Percentiles rank a stretch among this genome's conserved stretches.
Evolutionary conservation across 208 protist species (phyloP).

Genomic region (Zelonia costaricensis): DNA sequence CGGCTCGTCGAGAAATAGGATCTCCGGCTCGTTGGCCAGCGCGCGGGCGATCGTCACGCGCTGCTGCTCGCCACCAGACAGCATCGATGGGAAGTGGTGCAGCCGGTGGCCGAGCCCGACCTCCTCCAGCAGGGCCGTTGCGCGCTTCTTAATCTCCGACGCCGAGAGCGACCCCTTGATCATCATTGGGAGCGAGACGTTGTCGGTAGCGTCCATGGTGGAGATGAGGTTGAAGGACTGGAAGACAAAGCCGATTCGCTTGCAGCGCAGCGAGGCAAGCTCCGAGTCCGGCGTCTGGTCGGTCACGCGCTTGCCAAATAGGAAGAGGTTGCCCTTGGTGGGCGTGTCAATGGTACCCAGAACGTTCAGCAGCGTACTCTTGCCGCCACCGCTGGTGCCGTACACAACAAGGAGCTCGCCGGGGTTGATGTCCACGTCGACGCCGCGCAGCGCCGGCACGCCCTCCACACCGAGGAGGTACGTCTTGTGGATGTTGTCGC

Average conservation of each 20-base stretch:
- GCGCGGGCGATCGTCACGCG: conserved; percentile 95
- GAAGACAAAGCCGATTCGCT: conserved; percentile 95
- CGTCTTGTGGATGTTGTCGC: conserved; percentile 97
- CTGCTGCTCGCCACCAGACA: conserved; percentile 97
- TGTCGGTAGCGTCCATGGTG: conserved; percentile 93
- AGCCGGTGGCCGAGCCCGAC: conserved; percentile 91
- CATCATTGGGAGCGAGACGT: conserved; percentile 96
- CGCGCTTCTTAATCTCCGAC: conserved; percentile 67
- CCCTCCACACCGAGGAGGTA: conserved; percentile 96
- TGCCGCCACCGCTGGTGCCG: conserved; percentile 96
- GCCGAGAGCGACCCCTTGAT: conserved; percentile 74
- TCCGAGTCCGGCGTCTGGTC: conserved; percentile 74
- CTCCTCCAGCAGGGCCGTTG: conserved; percentile 67
- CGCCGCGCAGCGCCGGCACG: conserved; percentile 94
- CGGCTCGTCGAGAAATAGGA: conserved; percentile 96
- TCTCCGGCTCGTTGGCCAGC: conserved; percentile 93
- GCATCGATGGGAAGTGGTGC: conserved; percentile 91
- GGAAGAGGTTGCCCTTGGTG: conserved; percentile 94
- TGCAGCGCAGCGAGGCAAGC: conserved; percentile 69
- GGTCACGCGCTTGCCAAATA: conserved; percentile 83
- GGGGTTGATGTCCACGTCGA: conserved; percentile 82
- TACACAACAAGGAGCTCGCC: conserved; percentile 96
- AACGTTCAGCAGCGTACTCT: conserved; percentile 97
- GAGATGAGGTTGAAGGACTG: conserved; percentile 97
- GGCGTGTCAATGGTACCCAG: conserved; percentile 97